A percentile compares a stretch with the other conserved stretches of the same genome.
Evolutionary conservation across 2,329 filamentous ascomycete species (phyloP).

Genomic region (Penicillium sp.): DNA sequence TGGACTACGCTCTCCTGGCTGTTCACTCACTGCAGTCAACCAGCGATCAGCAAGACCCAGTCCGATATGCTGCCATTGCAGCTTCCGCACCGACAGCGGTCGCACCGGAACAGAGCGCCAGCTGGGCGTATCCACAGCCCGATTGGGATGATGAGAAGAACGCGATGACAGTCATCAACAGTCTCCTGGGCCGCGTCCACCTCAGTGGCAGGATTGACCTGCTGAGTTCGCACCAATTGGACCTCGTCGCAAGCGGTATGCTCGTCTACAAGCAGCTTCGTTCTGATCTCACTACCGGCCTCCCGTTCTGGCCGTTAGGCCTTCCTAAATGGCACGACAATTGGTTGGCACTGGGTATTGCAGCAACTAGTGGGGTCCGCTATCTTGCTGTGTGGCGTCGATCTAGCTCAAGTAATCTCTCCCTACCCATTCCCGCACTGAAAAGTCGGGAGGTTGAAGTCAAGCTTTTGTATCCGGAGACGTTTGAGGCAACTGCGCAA

Average conservation of each 20-base stretch:
- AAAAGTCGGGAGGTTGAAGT: too few relatives aligned
- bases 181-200: background rate
- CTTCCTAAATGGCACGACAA: background rate
- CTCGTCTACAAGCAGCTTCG: background rate
- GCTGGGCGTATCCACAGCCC: background rate
- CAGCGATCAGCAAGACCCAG: background rate
- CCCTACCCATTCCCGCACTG: background rate
- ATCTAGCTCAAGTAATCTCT: background rate
- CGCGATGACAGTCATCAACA: background rate
- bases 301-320: background rate
- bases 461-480: too few relatives aligned
- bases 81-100: background rate
- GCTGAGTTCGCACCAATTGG: background rate
- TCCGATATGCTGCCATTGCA: background rate
- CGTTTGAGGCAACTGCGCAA: too few relatives aligned
- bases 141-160: background rate
- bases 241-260: background rate
- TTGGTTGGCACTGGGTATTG: background rate
- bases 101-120: background rate
- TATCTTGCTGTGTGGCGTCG: background rate
- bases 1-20: background rate
- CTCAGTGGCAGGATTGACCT: background rate
- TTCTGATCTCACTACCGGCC: background rate
- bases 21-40: background rate
- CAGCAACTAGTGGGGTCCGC: background rate